phyloP scores from a whole-genome alignment of 78 protist species.

The Tieghemostelium lacteum region DNA sequence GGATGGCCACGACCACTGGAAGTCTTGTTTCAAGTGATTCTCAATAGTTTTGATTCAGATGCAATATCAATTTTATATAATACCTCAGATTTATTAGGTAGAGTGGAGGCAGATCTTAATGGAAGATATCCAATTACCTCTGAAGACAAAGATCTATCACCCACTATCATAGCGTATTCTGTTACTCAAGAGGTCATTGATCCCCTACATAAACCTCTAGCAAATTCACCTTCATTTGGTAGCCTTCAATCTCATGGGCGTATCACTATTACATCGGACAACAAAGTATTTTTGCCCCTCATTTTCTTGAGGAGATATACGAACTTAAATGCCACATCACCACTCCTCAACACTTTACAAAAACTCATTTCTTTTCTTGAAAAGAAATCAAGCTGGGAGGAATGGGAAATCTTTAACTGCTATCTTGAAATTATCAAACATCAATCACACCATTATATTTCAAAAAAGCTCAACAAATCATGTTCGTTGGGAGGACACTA shows the following conservation, averaged over 20 bases:
- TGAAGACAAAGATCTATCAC: background rate
- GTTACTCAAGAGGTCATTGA: background rate
- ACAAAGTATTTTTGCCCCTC: background rate
- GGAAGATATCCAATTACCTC: background rate
- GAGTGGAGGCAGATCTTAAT: background rate
- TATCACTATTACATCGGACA: background rate
- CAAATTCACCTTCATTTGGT: background rate
- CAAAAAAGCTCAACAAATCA: too few relatives aligned
- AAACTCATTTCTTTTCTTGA: background rate
- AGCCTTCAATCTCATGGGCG: background rate
- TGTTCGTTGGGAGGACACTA: too few relatives aligned
- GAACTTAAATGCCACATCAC: background rate
- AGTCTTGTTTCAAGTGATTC: background rate
- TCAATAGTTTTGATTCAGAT: background rate
- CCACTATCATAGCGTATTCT: background rate
- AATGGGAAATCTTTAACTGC: background rate
- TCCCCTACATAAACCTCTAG: background rate
- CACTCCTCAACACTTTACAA: background rate
- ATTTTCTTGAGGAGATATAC: background rate
- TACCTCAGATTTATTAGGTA: background rate
- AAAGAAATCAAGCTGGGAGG: background rate
- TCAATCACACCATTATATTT: too few relatives aligned
- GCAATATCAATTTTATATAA: too few relatives aligned
- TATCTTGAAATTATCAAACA: background rate
- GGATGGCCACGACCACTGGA: slow-evolving; percentile 1